These are phyloP conservation scores for Trichoderma guizhouense DNA, from an alignment of 2,329 filamentous ascomycete genomes.

Conservation along the genomic window DNA sequence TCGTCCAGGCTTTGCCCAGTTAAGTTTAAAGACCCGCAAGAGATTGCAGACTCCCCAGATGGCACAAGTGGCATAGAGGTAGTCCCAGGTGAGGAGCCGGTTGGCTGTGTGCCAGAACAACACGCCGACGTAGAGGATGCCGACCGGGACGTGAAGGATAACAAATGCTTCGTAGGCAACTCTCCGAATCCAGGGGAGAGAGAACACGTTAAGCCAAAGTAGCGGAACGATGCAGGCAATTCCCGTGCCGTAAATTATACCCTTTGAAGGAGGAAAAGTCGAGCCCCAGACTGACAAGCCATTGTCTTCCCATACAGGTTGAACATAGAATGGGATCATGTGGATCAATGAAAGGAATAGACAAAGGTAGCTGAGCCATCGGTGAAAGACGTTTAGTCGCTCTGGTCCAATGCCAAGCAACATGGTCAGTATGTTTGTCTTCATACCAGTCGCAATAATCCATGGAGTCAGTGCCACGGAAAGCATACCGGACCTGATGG, in stretches of 20 bases:
- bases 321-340: conserved; percentile 83
- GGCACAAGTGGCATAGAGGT: conserved; percentile 75
- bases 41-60: conserved; percentile 77
- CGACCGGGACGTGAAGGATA: conserved; percentile 75
- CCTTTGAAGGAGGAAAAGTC: conserved; percentile 62
- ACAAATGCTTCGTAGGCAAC: conserved; percentile 85
- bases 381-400: conserved; percentile 85
- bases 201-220: conserved; percentile 78
- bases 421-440: conserved; percentile 79
- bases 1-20: conserved; percentile 80
- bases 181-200: conserved; percentile 72
- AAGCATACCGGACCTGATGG: conserved; percentile 86
- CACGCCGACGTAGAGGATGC: conserved; percentile 74
- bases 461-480: conserved; percentile 88
- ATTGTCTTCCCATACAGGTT: conserved; percentile 78
- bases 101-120: conserved; percentile 97
- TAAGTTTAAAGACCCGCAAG: conserved; percentile 76
- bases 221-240: conserved; percentile 78
- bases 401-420: conserved; percentile 91
- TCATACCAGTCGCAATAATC: conserved; percentile 87
- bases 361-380: conserved; percentile 86
- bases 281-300: conserved; percentile 67
- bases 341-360: conserved; percentile 80
- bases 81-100: conserved; percentile 84
- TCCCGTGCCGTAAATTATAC: conserved; percentile 80